phyloP scores from a whole-genome alignment of 768 basidiomycete species.

The Artomyces pyxidatus region DNA sequence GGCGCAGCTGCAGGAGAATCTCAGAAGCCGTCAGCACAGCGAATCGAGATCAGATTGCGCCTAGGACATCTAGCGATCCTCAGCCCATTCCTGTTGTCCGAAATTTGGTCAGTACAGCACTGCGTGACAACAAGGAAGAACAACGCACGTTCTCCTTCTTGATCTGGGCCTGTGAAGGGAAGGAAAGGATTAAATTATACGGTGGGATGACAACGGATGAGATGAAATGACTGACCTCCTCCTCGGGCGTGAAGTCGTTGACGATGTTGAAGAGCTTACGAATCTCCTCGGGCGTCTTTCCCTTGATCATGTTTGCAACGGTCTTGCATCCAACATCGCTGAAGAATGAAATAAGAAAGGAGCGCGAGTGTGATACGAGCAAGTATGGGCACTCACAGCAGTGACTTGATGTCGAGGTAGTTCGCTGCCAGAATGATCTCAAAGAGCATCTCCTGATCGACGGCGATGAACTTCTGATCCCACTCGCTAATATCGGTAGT shows the following conservation, averaged over 20 bases:
- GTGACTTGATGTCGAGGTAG: conserved; percentile 98
- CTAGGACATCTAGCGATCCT: conserved; percentile 84
- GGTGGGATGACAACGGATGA: conserved; percentile 7
- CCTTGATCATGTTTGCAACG: conserved; percentile 99
- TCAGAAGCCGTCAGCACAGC: too few species aligned
- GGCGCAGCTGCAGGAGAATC: too few species aligned
- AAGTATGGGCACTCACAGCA: conserved; percentile 50
- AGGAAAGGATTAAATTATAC: conserved; percentile 4
- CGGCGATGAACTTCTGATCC: conserved; percentile 98
- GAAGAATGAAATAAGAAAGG: background rate
- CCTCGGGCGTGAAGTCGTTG: conserved; percentile 98
- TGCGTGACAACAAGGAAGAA: background rate
- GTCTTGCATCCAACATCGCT: conserved; percentile 98
- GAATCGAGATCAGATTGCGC: too few species aligned
- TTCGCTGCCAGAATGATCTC: conserved; percentile 99
- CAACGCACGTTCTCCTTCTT: conserved; percentile 96
- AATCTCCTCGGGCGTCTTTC: conserved; percentile 99
- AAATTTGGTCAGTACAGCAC: background rate
- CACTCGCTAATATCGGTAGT: conserved; percentile 99
- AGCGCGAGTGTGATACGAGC: conserved; percentile 5
- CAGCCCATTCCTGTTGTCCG: conserved; percentile 74
- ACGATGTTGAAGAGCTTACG: conserved; percentile 97
- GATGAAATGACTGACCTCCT: conserved; percentile 67
- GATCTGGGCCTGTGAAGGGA: conserved; percentile 72
- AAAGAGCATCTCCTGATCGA: conserved; percentile 99